Conservation (phyloP, 345 rosid species). For the Draba incana region DNA sequence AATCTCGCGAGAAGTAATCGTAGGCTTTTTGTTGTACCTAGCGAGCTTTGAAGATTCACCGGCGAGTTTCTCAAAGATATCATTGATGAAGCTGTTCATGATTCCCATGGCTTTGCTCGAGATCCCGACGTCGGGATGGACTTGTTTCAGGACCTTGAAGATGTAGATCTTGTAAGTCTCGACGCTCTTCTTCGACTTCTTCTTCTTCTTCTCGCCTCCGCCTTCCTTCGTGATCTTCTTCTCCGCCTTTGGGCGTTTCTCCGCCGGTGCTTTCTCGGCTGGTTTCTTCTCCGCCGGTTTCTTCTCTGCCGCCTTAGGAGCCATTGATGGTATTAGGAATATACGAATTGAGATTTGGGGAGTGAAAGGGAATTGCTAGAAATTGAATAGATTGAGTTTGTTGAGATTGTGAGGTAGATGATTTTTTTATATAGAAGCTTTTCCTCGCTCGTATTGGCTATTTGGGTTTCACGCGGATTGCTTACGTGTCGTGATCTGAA, state of each 20-base stretch:
- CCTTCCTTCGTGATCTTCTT: conserved; percentile 45
- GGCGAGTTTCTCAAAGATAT: conserved; percentile 44
- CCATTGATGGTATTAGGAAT: conserved; percentile 21
- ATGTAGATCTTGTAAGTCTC: conserved; percentile 48
- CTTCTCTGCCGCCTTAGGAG: conserved; percentile 43
- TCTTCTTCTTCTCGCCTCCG: conserved; percentile 42
- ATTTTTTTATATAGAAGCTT: conserved; percentile 20
- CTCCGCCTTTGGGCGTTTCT: conserved; percentile 41
- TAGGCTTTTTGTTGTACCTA: conserved; percentile 43
- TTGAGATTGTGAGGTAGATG: too few relatives aligned
- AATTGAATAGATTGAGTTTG: neutral
- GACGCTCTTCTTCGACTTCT: conserved; percentile 41
- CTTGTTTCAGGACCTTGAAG: conserved; percentile 45
- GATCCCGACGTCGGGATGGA: conserved; percentile 43
- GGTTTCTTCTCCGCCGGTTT: conserved; percentile 41
- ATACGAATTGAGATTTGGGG: neutral
- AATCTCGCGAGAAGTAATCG: conserved; percentile 39
- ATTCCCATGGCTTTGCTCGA: conserved; percentile 44
- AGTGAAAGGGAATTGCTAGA: neutral
- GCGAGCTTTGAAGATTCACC: conserved; percentile 38
- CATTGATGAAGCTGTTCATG: conserved; percentile 47
- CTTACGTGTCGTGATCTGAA: conserved; percentile 1
- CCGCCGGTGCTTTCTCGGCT: conserved; percentile 37
- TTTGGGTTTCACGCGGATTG: conserved; percentile 1
- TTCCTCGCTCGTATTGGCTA: conserved; percentile 22